Percentiles rank a stretch among this genome's conserved stretches.
Conservation (phyloP, 208 protist species). For the Vickermania spadyakhi region DNA sequence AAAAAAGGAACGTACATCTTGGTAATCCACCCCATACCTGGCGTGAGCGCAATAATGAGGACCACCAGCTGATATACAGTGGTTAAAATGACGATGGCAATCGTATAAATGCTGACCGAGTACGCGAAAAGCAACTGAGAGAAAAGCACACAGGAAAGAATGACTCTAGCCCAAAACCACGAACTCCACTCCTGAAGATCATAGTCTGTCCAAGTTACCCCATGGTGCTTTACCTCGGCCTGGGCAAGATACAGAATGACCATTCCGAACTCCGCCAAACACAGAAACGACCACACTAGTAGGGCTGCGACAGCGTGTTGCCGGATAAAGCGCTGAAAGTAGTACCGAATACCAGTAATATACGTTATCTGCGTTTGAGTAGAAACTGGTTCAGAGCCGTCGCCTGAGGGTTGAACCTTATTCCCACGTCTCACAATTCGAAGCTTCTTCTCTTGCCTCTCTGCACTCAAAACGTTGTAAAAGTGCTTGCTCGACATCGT, state of each 20-base stretch:
- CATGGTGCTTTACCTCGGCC: constrained; percentile 18
- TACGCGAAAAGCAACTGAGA: constrained; percentile 80
- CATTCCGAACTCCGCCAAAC: constrained; percentile 60
- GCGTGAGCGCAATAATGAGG: constrained; percentile 44
- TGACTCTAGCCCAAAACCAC: constrained; percentile 56
- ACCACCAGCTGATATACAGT: constrained; percentile 76
- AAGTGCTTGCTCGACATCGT: not conserved
- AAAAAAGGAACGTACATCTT: constrained; percentile 81
- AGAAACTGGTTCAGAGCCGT: not conserved
- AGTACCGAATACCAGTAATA: constrained; percentile 61
- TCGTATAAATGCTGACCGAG: constrained; percentile 59
- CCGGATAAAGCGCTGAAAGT: constrained; percentile 70
- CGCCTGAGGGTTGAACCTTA: not conserved
- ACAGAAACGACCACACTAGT: constrained; percentile 69
- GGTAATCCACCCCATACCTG: constrained; percentile 47
- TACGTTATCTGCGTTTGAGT: constrained; percentile 11
- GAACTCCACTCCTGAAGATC: constrained; percentile 28
- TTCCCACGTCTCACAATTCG: not conserved
- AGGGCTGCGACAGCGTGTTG: constrained; percentile 59
- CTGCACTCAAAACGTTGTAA: not conserved
- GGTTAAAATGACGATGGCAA: constrained; percentile 60
- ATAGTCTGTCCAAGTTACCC: constrained; percentile 50
- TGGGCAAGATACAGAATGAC: constrained; percentile 66
- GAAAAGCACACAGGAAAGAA: constrained; percentile 61
- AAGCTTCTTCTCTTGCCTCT: not conserved